These are phyloP conservation scores for Echinosophora koreensis DNA, from an alignment of 306 rosid genomes.

Conservation along the genomic window DNA sequence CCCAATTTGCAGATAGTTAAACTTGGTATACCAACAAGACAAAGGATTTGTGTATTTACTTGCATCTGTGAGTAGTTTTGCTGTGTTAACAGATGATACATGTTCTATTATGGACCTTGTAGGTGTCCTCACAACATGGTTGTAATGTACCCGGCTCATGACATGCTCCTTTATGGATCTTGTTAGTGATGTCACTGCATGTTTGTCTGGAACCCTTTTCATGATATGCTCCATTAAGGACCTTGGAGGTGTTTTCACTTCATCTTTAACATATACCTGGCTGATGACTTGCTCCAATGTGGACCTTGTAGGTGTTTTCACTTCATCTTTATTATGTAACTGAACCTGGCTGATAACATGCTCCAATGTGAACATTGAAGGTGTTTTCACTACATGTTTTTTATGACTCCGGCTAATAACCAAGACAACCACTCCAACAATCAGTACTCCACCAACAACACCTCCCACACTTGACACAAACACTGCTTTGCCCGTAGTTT, in stretches of 20 bases:
- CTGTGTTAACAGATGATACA: constrained; percentile 67
- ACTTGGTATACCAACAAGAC: constrained; percentile 18
- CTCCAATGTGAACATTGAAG: constrained; percentile 35
- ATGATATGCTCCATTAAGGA: constrained; percentile 49
- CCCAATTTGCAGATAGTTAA: neutral
- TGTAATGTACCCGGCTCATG: constrained; percentile 35
- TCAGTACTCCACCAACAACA: constrained; percentile 54
- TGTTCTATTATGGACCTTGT: constrained; percentile 68
- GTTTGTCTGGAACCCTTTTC: constrained; percentile 48
- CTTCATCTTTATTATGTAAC: constrained; percentile 41
- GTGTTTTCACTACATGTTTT: constrained; percentile 46
- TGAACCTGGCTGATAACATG: constrained; percentile 36
- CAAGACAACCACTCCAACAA: constrained; percentile 70
- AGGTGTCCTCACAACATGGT: constrained; percentile 26
- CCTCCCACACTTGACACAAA: constrained; percentile 69
- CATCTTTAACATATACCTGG: constrained; percentile 39
- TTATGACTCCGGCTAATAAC: constrained; percentile 51
- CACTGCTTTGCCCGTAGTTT: constrained; percentile 48
- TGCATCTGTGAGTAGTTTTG: constrained; percentile 90
- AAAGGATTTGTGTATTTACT: constrained; percentile 64
- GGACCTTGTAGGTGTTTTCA: constrained; percentile 36
- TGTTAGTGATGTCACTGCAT: constrained; percentile 45
- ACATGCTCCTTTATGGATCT: constrained; percentile 53
- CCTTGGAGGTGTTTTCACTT: constrained; percentile 42
- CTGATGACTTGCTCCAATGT: constrained; percentile 38